These are phyloP conservation scores for Torulaspora globosa DNA, from an alignment of 1,139 yeast genomes.

Conservation along the genomic window DNA sequence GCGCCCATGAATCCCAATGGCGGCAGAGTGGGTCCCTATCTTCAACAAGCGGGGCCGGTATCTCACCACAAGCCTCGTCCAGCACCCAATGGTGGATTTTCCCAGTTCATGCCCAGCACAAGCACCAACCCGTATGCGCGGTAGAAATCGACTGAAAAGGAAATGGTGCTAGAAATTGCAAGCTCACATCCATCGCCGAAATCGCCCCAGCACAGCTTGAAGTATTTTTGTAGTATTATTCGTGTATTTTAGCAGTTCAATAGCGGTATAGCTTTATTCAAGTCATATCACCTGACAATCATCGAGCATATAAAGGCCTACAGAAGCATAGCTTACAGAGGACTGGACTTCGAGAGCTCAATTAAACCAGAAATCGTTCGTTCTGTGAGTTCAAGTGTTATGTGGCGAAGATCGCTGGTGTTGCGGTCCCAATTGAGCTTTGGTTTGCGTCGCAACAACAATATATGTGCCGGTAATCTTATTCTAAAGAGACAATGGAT, in stretches of 20 bases:
- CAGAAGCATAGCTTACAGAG: neutral
- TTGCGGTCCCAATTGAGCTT: slow-evolving; percentile 1
- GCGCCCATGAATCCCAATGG: slow-evolving; percentile 9
- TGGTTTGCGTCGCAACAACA: slow-evolving; percentile 2
- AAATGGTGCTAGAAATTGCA: neutral
- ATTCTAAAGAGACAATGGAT: slow-evolving; percentile 4
- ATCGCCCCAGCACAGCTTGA: neutral
- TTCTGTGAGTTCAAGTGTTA: neutral
- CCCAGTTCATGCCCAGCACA: slow-evolving; percentile 33
- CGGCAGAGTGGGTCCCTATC: slow-evolving; percentile 16
- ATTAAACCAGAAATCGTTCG: neutral
- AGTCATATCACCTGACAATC: slow-evolving; percentile 3
- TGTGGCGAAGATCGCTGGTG: slow-evolving; percentile 3
- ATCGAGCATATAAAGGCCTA: neutral
- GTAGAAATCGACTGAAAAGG: slow-evolving; percentile 1
- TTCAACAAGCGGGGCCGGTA: slow-evolving; percentile 6
- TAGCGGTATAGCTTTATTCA: neutral
- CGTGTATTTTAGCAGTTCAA: slow-evolving; percentile 5
- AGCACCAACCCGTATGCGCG: slow-evolving; percentile 30
- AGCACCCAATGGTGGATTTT: slow-evolving; percentile 28
- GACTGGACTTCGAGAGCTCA: neutral
- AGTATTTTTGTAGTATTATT: slow-evolving; percentile 3
- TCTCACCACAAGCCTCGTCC: slow-evolving; percentile 14
- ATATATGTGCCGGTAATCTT: neutral
- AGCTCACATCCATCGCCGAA: neutral